Conservation (phyloP, 148 eudicot genomes). For the Chenopodium quinoa region DNA sequence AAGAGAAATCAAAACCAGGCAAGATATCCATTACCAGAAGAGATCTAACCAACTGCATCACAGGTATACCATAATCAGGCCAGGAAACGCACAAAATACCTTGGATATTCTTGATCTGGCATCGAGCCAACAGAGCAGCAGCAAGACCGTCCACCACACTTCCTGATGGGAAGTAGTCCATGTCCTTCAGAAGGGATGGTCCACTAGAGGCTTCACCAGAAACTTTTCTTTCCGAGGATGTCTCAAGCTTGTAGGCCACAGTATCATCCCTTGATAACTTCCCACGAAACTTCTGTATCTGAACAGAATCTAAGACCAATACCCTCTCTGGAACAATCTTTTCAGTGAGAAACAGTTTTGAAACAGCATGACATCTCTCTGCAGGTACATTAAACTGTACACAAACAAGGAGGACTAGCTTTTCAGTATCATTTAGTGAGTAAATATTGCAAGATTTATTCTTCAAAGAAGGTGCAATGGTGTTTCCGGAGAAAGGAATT, state of each 20-base stretch:
- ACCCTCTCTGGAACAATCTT: conserved; percentile 68
- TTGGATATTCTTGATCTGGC: conserved; percentile 61
- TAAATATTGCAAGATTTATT: conserved; percentile 79
- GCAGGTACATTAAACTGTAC: conserved; percentile 60
- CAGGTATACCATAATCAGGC: conserved; percentile 75
- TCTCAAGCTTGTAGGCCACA: conserved; percentile 72
- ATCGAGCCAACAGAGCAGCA: conserved; percentile 72
- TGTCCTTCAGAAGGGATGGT: conserved; percentile 40
- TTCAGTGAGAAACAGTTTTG: conserved; percentile 63
- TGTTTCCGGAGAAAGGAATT: conserved; percentile 63
- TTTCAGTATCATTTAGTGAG: conserved; percentile 45
- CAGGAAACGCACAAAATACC: conserved; percentile 69
- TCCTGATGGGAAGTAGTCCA: conserved; percentile 82
- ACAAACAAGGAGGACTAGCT: conserved; percentile 42
- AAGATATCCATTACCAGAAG: conserved; percentile 53
- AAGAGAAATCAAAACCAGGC: conserved; percentile 39
- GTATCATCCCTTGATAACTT: conserved; percentile 77
- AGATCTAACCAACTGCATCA: conserved; percentile 47
- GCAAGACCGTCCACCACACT: conserved; percentile 78
- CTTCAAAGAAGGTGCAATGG: conserved; percentile 45
- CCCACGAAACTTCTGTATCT: conserved; percentile 70
- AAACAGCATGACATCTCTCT: conserved; percentile 71
- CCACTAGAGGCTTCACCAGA: conserved; percentile 19
- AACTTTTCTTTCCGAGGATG: conserved; percentile 46
- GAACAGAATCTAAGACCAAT: conserved; percentile 75